These are phyloP conservation scores for Psophocarpus tetragonolobus DNA, from an alignment of 306 rosid species.

Conservation along the genomic window DNA sequence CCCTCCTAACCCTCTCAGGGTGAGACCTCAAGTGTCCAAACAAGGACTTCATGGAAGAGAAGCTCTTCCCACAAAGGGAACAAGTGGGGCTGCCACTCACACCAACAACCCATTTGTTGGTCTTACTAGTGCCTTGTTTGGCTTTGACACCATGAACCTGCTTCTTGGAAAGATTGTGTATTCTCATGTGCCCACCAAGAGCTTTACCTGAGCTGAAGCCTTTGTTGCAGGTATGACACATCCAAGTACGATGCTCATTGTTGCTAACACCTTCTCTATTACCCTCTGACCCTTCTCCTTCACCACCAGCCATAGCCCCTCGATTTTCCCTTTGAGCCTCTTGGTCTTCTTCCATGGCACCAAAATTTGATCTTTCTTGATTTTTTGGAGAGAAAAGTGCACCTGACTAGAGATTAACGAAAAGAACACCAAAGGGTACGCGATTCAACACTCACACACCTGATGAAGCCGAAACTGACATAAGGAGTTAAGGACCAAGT, in stretches of 20 bases:
- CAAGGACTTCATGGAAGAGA: constrained; percentile 33
- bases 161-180: constrained; percentile 32
- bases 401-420: neutral
- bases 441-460: neutral
- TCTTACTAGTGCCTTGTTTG: neutral
- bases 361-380: neutral
- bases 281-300: neutral
- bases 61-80: constrained; percentile 9
- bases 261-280: too few relatives aligned
- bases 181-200: constrained; percentile 59
- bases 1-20: constrained; percentile 41
- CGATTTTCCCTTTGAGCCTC: neutral
- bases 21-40: constrained; percentile 52
- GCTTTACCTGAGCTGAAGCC: constrained; percentile 49
- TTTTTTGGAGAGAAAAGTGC: neutral
- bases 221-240: constrained; percentile 40
- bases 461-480: neutral
- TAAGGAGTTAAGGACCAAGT: neutral
- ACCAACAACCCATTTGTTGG: neutral
- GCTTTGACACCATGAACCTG: neutral
- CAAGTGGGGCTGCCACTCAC: neutral
- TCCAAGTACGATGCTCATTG: neutral
- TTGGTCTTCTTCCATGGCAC: constrained; percentile 5
- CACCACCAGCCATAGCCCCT: neutral
- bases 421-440: neutral